phyloP scores from a whole-genome alignment of 2,329 filamentous ascomycete species.

The Cladobotryum mycophilum region DNA sequence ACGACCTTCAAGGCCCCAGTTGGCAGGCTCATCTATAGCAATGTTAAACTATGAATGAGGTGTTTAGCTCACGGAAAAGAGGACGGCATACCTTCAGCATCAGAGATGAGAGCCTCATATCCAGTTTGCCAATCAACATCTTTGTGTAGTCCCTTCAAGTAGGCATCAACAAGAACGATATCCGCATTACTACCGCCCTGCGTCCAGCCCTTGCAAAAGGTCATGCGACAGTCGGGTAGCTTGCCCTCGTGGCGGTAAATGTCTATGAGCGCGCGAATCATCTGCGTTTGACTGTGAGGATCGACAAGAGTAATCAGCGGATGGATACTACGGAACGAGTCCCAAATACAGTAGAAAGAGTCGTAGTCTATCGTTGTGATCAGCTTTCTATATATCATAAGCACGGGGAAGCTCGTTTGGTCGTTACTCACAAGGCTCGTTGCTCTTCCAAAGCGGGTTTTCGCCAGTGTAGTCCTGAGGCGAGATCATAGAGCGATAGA shows the following conservation, averaged over 20 bases:
- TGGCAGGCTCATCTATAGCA: slow-evolving; percentile 43
- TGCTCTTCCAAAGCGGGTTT: slow-evolving; percentile 63
- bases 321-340: slow-evolving; percentile 65
- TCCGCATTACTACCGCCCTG: slow-evolving; percentile 75
- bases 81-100: slow-evolving; percentile 52
- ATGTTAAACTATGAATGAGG: background rate
- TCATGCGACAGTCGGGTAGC: slow-evolving; percentile 72
- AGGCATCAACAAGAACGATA: slow-evolving; percentile 62
- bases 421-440: slow-evolving; percentile 47
- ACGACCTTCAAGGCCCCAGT: slow-evolving; percentile 64
- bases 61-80: background rate
- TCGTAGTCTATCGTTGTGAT: slow-evolving; percentile 48
- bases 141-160: slow-evolving; percentile 57
- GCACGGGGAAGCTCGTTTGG: background rate
- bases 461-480: slow-evolving; percentile 73
- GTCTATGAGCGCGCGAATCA: slow-evolving; percentile 66
- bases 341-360: slow-evolving; percentile 64
- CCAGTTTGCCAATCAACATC: slow-evolving; percentile 63
- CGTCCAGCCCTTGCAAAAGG: slow-evolving; percentile 66
- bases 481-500: slow-evolving; percentile 62
- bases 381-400: background rate
- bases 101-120: slow-evolving; percentile 66
- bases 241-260: slow-evolving; percentile 63
- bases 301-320: slow-evolving; percentile 68
- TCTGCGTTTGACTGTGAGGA: slow-evolving; percentile 57